Base-by-base conservation (phyloP, 306 rosid genomes). In the Malus fusca region DNA sequence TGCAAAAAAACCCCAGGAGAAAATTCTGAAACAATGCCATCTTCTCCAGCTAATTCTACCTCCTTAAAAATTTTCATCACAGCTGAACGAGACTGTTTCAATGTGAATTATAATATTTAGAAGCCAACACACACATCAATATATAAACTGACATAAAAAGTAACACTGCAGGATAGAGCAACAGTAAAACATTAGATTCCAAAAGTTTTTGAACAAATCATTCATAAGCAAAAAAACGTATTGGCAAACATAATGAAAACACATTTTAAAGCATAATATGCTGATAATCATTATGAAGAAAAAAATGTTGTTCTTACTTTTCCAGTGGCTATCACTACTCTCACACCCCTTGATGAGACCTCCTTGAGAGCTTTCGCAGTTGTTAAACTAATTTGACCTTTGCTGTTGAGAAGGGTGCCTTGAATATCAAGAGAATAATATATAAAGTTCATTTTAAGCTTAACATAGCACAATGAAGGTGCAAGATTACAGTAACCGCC, bases 261-360 rank as follows among this genome's bases (percentile, higher is more conserved):
- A 68, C 42, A n/a, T 23, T 62, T 11, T 31, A 9, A 3, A 61
- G 31, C 66, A 71, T 18, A 44, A 56, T 55, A 73, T 61, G 19
- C 42, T 63, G 42, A 18, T 52, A 55, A 79, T 48, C 72, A 19
- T 56, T 19, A 37, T 66, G 25, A 55, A 63, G 35, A 19, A 67
- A 79, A 30, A 83, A 23, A 35, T 33, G 19, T 56, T 14, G 26
- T n/a, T 75, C 90, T 82, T 88, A 94, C 98, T 84, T 94, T 94
- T 83, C 98, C 98, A 1, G 98, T 94, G 81, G 98, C 98, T 73
- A 94, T 89, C 80, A 94, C 96, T 86, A 94, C 83, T 80, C 92
- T 90, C 78, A 92, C 93, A 79, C 98, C 98, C 87, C 95, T 95
- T 60, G 86, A 84, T 42, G 83, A 63, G 42, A 86, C 98, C 83